Conservation (phyloP, 352 stramenopile genomes). For the Globisporangium radiosum region DNA sequence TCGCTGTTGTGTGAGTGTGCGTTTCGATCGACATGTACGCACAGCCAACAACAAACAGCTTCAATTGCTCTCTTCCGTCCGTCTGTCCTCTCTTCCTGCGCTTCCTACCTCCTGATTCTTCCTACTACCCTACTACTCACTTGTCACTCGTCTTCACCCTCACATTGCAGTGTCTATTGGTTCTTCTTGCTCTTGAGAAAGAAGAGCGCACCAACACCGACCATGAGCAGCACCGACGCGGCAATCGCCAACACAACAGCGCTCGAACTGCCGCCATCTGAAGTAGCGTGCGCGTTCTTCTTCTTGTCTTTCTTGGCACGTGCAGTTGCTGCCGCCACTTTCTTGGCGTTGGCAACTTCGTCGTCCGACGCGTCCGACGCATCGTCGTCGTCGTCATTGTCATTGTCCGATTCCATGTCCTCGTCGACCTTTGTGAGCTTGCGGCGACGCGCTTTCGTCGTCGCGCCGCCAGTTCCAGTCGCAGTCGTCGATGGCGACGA, state of each 20-base stretch:
- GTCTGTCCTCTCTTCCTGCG: neutral
- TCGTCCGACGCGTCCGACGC: constrained; percentile 29
- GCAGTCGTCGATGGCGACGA: constrained; percentile 23
- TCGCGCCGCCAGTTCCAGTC: neutral
- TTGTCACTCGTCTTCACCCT: neutral
- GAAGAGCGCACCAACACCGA: constrained; percentile 44
- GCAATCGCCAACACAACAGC: constrained; percentile 27
- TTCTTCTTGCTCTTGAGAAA: constrained; percentile 68
- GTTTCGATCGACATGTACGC: neutral
- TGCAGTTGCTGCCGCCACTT: constrained; percentile 9
- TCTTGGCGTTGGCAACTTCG: constrained; percentile 35
- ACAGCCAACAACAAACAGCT: no score
- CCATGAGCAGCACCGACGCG: constrained; percentile 34
- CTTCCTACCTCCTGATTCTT: neutral
- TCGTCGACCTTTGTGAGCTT: constrained; percentile 82
- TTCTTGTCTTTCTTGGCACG: constrained; percentile 31
- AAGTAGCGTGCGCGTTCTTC: constrained; percentile 17
- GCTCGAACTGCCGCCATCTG: constrained; percentile 11
- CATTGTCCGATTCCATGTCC: constrained; percentile 38
- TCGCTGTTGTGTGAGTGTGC: neutral
- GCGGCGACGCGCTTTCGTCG: constrained; percentile 22
- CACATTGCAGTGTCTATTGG: constrained; percentile 8
- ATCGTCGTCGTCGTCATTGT: constrained; percentile 31
- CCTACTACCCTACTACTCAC: neutral
- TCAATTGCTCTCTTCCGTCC: neutral